Evolutionary conservation across 306 rosid genomes (phyloP).

Genomic region (Coriaria nepalensis): DNA sequence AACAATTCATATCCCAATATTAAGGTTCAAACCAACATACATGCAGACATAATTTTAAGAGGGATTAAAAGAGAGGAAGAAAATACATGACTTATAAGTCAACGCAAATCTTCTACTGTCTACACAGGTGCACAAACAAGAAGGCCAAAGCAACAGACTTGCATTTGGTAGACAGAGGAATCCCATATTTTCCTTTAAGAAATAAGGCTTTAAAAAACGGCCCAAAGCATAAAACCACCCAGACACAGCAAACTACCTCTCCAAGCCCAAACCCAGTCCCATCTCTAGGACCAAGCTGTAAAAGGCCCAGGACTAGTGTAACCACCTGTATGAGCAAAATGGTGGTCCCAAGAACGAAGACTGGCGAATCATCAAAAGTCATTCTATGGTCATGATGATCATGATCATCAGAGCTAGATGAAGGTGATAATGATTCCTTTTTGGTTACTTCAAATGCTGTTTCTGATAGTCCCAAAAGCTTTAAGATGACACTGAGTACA

Average conservation of each 20-base stretch:
- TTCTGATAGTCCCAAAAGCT: constrained; percentile 31
- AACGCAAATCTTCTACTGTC: no score
- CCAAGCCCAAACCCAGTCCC: constrained; percentile 24
- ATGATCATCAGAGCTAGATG: not conserved
- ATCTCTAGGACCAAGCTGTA: constrained; percentile 11
- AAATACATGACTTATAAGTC: no score
- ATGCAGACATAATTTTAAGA: no score
- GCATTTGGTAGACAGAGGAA: constrained; percentile 32
- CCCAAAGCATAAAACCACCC: constrained; percentile 33
- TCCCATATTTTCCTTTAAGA: constrained; percentile 39
- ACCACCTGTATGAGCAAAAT: constrained; percentile 37
- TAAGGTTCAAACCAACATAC: no score
- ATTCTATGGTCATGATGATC: constrained; percentile 20
- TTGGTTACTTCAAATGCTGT: constrained; percentile 40
- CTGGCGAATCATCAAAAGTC: constrained; percentile 40
- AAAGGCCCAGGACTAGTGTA: constrained; percentile 20
- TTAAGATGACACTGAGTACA: constrained; percentile 19
- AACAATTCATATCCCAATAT: no score
- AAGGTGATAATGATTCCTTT: constrained; percentile 24
- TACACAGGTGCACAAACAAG: constrained; percentile 27
- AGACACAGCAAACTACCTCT: constrained; percentile 31
- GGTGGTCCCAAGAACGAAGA: constrained; percentile 47
- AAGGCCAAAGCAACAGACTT: constrained; percentile 29
- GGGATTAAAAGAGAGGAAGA: no score
- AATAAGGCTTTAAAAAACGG: constrained; percentile 51